These are phyloP conservation scores for Drechslera avenae DNA, from an alignment of 2,329 filamentous ascomycete genomes.

Conservation along the genomic window DNA sequence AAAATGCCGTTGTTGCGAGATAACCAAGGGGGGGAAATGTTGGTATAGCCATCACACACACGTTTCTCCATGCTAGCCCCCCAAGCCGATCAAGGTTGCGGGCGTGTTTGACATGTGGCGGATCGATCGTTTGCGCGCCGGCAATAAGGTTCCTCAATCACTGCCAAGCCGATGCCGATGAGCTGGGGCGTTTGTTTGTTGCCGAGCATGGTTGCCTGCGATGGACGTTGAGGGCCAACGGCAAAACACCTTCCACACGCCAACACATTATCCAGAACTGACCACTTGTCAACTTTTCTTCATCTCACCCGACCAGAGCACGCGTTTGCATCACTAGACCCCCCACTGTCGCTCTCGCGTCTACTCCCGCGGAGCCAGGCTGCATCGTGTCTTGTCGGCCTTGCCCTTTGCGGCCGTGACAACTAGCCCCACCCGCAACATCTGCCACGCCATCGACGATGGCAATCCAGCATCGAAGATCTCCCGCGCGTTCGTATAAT, in stretches of 20 bases:
- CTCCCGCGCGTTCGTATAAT: slow-evolving; percentile 14
- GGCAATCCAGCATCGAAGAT: slow-evolving; percentile 13
- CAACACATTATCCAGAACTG: no score
- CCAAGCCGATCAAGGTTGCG: not conserved
- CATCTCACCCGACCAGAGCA: not conserved
- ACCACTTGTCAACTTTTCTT: not conserved
- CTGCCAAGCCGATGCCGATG: not conserved
- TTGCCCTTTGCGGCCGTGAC: not conserved
- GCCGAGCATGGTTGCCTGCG: not conserved
- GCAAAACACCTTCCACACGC: no score
- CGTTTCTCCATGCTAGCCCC: no score
- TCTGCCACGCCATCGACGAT: slow-evolving; percentile 14
- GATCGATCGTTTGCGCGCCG: not conserved
- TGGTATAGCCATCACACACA: no score
- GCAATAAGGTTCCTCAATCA: slow-evolving; percentile 7
- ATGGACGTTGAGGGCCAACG: not conserved
- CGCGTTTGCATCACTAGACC: not conserved
- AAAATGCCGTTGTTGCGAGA: no score
- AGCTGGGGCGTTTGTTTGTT: no score
- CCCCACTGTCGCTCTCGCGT: not conserved
- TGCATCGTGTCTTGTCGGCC: not conserved
- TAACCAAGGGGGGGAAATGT: no score
- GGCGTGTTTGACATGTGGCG: slow-evolving; percentile 4
- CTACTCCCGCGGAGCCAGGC: not conserved
- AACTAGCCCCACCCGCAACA: not conserved